A percentile compares a stretch with the other conserved stretches of the same genome.
phyloP scores from a whole-genome alignment of 176 grass and related monocot species.

The Puccinellia tenuiflora region DNA sequence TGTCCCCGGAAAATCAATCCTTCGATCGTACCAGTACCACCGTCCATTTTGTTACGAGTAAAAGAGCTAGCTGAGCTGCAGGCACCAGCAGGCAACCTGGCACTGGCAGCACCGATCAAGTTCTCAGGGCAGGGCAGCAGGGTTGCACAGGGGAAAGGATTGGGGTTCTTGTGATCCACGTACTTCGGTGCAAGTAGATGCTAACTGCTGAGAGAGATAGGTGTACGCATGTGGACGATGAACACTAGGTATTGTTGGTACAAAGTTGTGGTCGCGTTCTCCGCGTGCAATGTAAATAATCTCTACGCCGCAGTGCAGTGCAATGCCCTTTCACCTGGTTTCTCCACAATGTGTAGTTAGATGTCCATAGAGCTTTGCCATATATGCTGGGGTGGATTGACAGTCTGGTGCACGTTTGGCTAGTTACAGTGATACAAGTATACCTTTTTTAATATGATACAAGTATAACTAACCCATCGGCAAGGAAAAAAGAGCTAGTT shows the following conservation, averaged over 20 bases:
- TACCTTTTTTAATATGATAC: too few relatives aligned
- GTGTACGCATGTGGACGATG: slow-evolving; percentile 6
- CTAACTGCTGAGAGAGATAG: slow-evolving; percentile 3
- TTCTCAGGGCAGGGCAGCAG: slow-evolving; percentile 30
- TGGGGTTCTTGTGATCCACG: slow-evolving; percentile 78
- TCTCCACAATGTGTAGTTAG: background rate
- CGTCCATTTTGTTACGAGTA: slow-evolving; percentile 66
- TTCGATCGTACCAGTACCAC: slow-evolving; percentile 69
- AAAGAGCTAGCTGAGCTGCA: slow-evolving; percentile 69
- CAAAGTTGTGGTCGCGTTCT: slow-evolving; percentile 2
- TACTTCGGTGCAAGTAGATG: slow-evolving; percentile 1
- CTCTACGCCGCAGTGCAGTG: slow-evolving; percentile 1
- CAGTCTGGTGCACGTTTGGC: background rate
- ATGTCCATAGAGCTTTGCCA: background rate
- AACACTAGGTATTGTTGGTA: background rate
- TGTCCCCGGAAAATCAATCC: slow-evolving; percentile 59
- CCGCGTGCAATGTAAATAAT: slow-evolving; percentile 6
- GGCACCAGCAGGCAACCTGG: slow-evolving; percentile 31
- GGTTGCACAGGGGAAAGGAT: slow-evolving; percentile 64
- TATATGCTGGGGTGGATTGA: background rate
- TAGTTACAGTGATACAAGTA: background rate
- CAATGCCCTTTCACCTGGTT: background rate
- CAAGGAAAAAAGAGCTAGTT: background rate
- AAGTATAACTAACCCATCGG: too few relatives aligned
- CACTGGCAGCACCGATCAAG: slow-evolving; percentile 33